Conservation (phyloP, 2,329 filamentous ascomycete species). For the Gaeumannomyces tritici region DNA sequence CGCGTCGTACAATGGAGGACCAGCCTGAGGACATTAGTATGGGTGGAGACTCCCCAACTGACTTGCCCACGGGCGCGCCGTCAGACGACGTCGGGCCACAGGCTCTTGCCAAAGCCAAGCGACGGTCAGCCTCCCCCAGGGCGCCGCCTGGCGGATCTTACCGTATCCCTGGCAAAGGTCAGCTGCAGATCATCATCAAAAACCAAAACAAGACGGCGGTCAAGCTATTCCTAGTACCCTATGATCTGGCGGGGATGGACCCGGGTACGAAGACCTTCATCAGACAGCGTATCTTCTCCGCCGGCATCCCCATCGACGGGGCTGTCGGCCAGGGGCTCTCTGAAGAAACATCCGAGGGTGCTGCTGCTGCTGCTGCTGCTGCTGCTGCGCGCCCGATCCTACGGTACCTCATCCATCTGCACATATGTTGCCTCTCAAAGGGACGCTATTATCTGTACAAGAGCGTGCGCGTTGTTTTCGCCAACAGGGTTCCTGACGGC, state of each 20-base stretch:
- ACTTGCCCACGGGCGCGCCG: background rate
- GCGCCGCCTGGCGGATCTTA: constrained; percentile 82
- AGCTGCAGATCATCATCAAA: constrained; percentile 94
- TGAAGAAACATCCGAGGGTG: constrained; percentile 28
- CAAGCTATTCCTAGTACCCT: constrained; percentile 89
- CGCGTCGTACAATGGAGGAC: background rate
- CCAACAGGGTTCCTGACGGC: constrained; percentile 89
- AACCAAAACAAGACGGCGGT: constrained; percentile 98
- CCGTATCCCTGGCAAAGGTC: constrained; percentile 85
- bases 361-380: background rate
- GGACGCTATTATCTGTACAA: constrained; percentile 88
- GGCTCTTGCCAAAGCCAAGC: background rate
- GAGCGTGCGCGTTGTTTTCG: constrained; percentile 87
- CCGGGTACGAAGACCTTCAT: constrained; percentile 93
- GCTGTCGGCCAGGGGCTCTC: background rate
- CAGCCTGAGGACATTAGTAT: constrained; percentile 7
- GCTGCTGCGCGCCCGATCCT: constrained; percentile 56
- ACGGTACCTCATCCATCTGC: constrained; percentile 83
- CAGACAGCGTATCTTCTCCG: constrained; percentile 85
- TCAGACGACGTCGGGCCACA: background rate
- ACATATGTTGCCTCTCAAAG: constrained; percentile 80
- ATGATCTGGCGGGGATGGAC: constrained; percentile 87
- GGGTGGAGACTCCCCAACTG: constrained; percentile 1
- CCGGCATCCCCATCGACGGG: constrained; percentile 68
- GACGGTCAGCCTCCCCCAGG: constrained; percentile 35